Base-by-base conservation (phyloP, 1,284 basidiomycete species). In the Testicularia cyperi region DNA sequence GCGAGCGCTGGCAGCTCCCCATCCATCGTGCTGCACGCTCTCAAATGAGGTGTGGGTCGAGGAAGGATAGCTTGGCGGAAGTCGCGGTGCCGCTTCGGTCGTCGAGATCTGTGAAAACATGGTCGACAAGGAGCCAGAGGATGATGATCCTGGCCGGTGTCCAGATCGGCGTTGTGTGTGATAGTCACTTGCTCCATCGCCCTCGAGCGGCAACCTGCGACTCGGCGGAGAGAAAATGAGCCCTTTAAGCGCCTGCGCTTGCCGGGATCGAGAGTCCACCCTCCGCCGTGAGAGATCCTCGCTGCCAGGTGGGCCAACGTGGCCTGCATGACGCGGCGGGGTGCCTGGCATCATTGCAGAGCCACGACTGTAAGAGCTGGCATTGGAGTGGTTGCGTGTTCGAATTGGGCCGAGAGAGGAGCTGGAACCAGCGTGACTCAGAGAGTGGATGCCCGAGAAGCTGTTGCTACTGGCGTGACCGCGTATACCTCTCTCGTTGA, bases 61-160 rank as follows among this genome's bases (percentile, higher is more conserved):
- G 4, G 44, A 49, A 4, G 45, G 38, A 16, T 53, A 53, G 25
- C 44, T 40, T 2, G 53, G 60, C 12, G 48, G 60, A 6, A 63
- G 44, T 44, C 52, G 53, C 23, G 60, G 60, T 12, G 60, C 38
- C 14, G 60, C 54, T 29, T 63, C 60, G 12, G 60, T 30, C 8
- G 60, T 57, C 21, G 60, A 61, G n/a, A 61, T 54, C 29, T 61
- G 57, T 24, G 57, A 61, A 18, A 61, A 61, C 6, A 61, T 34
- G 18, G 57, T 61, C 21, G 57, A 55, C 6, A 61, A 46, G 10
- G 57, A 61, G 14, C 57, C 57, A 3, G 57, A 61, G 0, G 51
- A 54, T 9, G 57, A 61, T 20, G 57, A 62, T 15, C 47, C 52
- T 9, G 58, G 58, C 9, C 58, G 52, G 31, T 62, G 58, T 16